Base-by-base conservation (phyloP, 1,139 yeast species). In the Nematodospora anomalae region DNA sequence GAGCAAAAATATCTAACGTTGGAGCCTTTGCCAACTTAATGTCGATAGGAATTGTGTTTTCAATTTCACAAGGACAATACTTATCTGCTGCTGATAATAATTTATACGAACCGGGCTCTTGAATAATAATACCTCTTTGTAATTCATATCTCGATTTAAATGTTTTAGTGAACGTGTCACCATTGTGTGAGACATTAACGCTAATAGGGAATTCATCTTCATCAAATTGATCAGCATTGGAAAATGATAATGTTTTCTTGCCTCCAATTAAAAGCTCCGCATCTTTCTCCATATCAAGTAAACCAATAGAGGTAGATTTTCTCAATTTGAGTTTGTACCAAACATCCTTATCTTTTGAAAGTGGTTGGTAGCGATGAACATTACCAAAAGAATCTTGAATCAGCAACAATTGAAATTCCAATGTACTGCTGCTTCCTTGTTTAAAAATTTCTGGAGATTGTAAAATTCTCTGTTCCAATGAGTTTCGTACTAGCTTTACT, bases 341-440 rank as follows among this genome's bases (percentile, higher is more conserved):
- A 12, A 80, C 68, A 35, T 74, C 78, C 32, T 67, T 56, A 29
- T 69, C 68, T 31, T 60, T 66, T 2, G 76, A 67, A 8, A 68
- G 57, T 12, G 67, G 71, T 45, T 63, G 71, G 49, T 80, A 87
- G 38, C 75, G 71, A 38, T 80, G 75, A 2, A 62, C 48, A 50
- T 86, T 86, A 1, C 96, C 96, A 43, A 87, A 67, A 1, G 83
- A 84, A 58, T 90, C 97, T 7, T 72, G 71, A 5, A 89, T 74
- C 43, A 77, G 79, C 30, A 79, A 76, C 29, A 90, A 70, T 34
- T 78, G 78, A 52, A 85, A 88, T 26, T 76, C 71, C 56, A 86
- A 72, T 14, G 63, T 64, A 10, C 95, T 95, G 5, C 77, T 63
- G 7, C 23, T 12, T 14, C 67, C 62, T 10, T 67, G 64, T 3